A percentile compares a stretch with the other conserved stretches of the same genome.
phyloP scores from a whole-genome alignment of 495 filamentous ascomycete species.

The Neurospora africana region DNA sequence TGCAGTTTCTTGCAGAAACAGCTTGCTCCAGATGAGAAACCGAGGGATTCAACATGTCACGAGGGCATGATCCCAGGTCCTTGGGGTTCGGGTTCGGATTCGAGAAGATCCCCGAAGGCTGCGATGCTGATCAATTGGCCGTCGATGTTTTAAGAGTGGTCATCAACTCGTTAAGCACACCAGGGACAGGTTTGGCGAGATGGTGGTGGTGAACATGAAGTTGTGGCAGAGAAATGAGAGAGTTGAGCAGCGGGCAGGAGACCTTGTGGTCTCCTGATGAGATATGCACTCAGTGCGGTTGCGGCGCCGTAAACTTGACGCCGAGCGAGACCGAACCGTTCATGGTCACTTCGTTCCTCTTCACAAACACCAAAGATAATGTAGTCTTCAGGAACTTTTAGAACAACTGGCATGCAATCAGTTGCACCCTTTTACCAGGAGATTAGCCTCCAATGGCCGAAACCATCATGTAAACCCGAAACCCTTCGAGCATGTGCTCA shows the following conservation, averaged over 20 bases:
- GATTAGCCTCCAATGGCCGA: not conserved
- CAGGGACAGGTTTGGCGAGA: too few relatives aligned
- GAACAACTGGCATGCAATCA: not conserved
- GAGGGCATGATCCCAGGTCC: not conserved
- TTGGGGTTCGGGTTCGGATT: not conserved
- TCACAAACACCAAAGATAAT: not conserved
- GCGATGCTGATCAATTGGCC: not conserved
- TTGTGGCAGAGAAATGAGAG: too few relatives aligned
- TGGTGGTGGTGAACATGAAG: too few relatives aligned
- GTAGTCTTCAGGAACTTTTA: not conserved
- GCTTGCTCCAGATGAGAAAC: not conserved
- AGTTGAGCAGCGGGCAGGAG: too few relatives aligned
- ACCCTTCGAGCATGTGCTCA: not conserved
- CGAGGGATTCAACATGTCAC: not conserved
- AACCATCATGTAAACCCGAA: not conserved
- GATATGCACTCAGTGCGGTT: not conserved
- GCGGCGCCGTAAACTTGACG: not conserved
- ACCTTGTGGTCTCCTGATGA: too few relatives aligned
- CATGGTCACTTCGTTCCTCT: not conserved
- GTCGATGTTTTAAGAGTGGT: too few relatives aligned
- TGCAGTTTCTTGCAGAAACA: not conserved
- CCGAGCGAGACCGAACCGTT: not conserved
- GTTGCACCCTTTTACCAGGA: not conserved
- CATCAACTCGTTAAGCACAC: too few relatives aligned
- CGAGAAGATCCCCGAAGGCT: not conserved